Conservation (phyloP, 1,284 basidiomycete genomes). For the Entoloma clypeatum region DNA sequence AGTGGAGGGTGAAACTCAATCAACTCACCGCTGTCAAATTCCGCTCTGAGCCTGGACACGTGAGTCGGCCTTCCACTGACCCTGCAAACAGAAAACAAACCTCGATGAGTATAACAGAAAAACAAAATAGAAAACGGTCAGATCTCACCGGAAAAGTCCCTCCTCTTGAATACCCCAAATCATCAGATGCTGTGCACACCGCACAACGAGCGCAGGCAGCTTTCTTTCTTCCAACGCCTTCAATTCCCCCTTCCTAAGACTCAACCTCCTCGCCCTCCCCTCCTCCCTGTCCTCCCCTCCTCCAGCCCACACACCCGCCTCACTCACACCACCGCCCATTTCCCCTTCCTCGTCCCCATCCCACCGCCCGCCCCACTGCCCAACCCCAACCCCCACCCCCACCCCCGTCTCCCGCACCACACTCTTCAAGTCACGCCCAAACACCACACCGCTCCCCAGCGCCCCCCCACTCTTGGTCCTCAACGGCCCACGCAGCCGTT, state of each 20-base stretch:
- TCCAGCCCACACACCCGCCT: slow-evolving; percentile 14
- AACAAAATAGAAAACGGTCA: slow-evolving; percentile 7
- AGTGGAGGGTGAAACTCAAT: neutral
- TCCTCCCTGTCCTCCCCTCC: slow-evolving; percentile 10
- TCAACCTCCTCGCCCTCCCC: slow-evolving; percentile 21
- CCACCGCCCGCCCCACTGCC: slow-evolving; percentile 22
- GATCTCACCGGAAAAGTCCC: slow-evolving; percentile 73
- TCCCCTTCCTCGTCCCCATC: slow-evolving; percentile 20
- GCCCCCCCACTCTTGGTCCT: slow-evolving; percentile 31
- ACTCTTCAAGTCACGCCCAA: slow-evolving; percentile 53
- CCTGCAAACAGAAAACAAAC: slow-evolving; percentile 35
- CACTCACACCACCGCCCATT: slow-evolving; percentile 13
- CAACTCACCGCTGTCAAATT: slow-evolving; percentile 77
- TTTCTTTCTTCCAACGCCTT: slow-evolving; percentile 49
- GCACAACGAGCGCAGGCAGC: slow-evolving; percentile 69
- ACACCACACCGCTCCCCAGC: slow-evolving; percentile 53
- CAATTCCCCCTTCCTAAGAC: slow-evolving; percentile 24
- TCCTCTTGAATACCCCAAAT: slow-evolving; percentile 81
- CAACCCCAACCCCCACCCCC: slow-evolving; percentile 20
- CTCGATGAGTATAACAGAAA: slow-evolving; percentile 5
- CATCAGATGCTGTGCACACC: slow-evolving; percentile 78
- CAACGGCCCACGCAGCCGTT: slow-evolving; percentile 49
- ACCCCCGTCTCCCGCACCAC: slow-evolving; percentile 59
- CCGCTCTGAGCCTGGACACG: slow-evolving; percentile 65
- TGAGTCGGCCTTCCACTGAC: slow-evolving; percentile 75